Conservation (phyloP, 495 filamentous ascomycete species). For the Podospora appendiculata region DNA sequence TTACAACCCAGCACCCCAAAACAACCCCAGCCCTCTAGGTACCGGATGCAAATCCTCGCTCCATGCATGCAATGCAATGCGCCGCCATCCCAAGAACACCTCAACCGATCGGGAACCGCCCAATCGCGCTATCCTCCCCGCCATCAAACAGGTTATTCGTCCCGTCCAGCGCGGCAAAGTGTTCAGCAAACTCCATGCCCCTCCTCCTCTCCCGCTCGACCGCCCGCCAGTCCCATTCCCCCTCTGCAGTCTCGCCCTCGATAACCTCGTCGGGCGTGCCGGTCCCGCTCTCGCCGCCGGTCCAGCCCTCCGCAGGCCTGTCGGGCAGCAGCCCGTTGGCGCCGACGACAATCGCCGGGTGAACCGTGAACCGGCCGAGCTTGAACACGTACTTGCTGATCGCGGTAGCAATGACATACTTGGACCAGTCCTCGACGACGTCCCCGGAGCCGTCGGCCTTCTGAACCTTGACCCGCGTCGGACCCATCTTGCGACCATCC, state of each 20-base stretch:
- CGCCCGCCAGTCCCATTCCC: slow-evolving; percentile 41
- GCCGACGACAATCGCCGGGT: slow-evolving; percentile 68
- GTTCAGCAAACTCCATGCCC: slow-evolving; percentile 38
- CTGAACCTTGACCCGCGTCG: slow-evolving; percentile 12
- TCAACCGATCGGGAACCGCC: slow-evolving; percentile 36
- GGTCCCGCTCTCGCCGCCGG: slow-evolving; percentile 27
- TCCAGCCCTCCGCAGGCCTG: slow-evolving; percentile 43
- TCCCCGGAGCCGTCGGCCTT: slow-evolving; percentile 29
- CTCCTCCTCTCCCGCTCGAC: slow-evolving; percentile 37
- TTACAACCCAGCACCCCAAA: no score
- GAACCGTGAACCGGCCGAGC: slow-evolving; percentile 74
- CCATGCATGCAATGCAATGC: no score
- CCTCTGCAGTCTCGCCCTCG: slow-evolving; percentile 7
- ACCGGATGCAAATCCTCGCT: no score
- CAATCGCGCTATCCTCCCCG: slow-evolving; percentile 39
- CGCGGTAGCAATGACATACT: slow-evolving; percentile 62
- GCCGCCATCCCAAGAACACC: no score
- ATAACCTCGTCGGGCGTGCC: slow-evolving; percentile 23
- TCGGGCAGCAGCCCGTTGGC: slow-evolving; percentile 61
- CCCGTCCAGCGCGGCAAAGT: slow-evolving; percentile 45
- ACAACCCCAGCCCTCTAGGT: no score
- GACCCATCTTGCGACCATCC: slow-evolving; percentile 16
- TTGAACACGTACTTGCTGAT: slow-evolving; percentile 89
- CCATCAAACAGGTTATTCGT: slow-evolving; percentile 40
- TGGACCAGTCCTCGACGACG: slow-evolving; percentile 43